Evolutionary conservation across 305 asterid species (phyloP).

Genomic region (Rubia balearica): DNA sequence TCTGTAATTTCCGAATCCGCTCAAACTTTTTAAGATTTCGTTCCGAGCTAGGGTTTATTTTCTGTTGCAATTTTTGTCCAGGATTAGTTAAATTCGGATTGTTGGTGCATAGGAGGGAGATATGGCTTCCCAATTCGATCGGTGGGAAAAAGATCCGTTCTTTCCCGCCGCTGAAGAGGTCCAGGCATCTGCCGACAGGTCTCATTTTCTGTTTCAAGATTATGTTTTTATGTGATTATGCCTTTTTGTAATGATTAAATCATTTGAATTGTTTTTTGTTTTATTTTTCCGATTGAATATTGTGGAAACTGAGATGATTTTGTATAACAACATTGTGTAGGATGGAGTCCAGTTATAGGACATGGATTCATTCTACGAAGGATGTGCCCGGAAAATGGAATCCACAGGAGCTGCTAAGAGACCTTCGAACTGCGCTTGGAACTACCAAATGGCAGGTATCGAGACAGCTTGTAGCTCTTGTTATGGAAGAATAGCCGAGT

Average conservation of each 20-base stretch:
- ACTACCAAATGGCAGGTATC: slow-evolving; percentile 97
- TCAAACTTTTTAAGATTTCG: neutral
- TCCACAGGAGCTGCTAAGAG: slow-evolving; percentile 62
- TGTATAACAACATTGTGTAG: slow-evolving; percentile 32
- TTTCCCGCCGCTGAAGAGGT: slow-evolving; percentile 94
- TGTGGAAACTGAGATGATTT: neutral
- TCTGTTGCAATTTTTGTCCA: neutral
- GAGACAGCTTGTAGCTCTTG: neutral
- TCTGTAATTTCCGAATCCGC: slow-evolving; percentile 6
- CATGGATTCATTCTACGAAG: slow-evolving; percentile 74
- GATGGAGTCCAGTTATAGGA: slow-evolving; percentile 91
- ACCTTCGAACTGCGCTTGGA: slow-evolving; percentile 77
- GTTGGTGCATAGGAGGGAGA: slow-evolving; percentile 4
- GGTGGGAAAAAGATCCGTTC: slow-evolving; percentile 95
- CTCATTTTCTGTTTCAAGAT: slow-evolving; percentile 4
- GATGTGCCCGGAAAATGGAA: slow-evolving; percentile 59
- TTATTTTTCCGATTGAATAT: neutral
- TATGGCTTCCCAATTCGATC: slow-evolving; percentile 68
- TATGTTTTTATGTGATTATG: slow-evolving; percentile 2
- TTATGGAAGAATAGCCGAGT: neutral
- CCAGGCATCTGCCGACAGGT: slow-evolving; percentile 98
- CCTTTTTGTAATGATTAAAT: neutral
- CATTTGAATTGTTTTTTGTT: neutral
- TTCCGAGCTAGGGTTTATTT: slow-evolving; percentile 9
- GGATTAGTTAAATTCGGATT: slow-evolving; percentile 1